phyloP scores from a whole-genome alignment of 2,329 filamentous ascomycete species.

The Podosphaera xanthii region DNA sequence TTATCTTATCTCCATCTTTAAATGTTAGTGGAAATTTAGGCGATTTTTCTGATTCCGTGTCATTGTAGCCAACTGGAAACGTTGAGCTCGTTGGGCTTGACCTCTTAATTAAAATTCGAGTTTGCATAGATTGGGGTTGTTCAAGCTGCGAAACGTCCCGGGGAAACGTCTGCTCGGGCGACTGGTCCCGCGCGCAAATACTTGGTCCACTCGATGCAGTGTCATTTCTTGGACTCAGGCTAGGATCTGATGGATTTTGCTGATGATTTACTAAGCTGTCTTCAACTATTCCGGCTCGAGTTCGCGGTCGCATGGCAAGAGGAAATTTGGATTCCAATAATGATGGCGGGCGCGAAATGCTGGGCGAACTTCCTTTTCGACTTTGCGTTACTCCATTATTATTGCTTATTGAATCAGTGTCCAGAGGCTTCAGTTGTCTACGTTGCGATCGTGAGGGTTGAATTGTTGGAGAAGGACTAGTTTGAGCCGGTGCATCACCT shows the following conservation, averaged over 20 bases:
- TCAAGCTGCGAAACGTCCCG: neutral
- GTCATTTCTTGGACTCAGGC: neutral
- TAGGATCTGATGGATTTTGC: neutral
- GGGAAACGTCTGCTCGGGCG: neutral
- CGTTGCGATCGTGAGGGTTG: neutral
- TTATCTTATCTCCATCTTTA: constrained; percentile 46
- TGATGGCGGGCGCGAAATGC: neutral
- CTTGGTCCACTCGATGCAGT: neutral
- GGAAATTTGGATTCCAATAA: neutral
- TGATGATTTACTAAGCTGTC: neutral
- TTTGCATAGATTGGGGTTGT: constrained; percentile 7
- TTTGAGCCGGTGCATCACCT: neutral
- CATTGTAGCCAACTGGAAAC: constrained; percentile 31
- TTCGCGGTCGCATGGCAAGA: neutral
- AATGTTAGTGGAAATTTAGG: constrained; percentile 35
- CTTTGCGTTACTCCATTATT: neutral
- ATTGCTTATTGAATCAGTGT: neutral
- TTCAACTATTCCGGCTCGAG: neutral
- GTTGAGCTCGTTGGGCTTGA: constrained; percentile 25
- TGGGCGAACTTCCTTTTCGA: neutral
- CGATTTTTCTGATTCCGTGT: constrained; percentile 20
- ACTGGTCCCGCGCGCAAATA: neutral
- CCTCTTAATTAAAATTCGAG: constrained; percentile 30
- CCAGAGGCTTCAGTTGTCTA: neutral
- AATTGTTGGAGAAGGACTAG: neutral